Evolutionary conservation across 208 protist species (phyloP).

Genomic region (Crithidia expoeki): DNA sequence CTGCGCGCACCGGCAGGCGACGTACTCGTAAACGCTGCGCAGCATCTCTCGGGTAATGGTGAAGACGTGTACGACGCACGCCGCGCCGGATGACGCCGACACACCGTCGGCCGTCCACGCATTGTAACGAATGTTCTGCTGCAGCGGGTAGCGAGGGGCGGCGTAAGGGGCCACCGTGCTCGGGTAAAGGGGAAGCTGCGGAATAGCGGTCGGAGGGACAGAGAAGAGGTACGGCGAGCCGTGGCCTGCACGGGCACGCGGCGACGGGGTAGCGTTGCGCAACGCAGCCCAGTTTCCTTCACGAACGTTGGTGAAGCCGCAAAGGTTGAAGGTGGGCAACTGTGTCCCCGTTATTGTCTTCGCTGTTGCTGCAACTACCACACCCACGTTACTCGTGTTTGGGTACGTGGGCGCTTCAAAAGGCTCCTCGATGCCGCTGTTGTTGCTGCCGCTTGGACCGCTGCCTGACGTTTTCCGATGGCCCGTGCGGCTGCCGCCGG

Average conservation of each 20-base stretch:
- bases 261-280: not conserved
- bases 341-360: not conserved
- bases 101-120: slow-evolving; percentile 38
- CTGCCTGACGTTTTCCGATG: not conserved
- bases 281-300: slow-evolving; percentile 11
- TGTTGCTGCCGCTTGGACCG: not conserved
- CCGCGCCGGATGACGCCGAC: slow-evolving; percentile 26
- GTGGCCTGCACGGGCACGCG: not conserved
- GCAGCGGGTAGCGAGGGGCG: slow-evolving; percentile 15
- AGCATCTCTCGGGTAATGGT: slow-evolving; percentile 35
- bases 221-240: not conserved
- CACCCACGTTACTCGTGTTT: not conserved
- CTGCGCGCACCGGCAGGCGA: slow-evolving; percentile 28
- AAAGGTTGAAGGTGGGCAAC: slow-evolving; percentile 10
- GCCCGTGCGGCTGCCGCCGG: slow-evolving; percentile 9
- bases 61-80: slow-evolving; percentile 39
- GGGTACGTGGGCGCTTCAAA: not conserved
- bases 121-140: slow-evolving; percentile 33
- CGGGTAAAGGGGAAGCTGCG: slow-evolving; percentile 14
- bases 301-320: slow-evolving; percentile 8
- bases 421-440: not conserved
- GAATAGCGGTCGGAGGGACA: not conserved
- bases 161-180: slow-evolving; percentile 24
- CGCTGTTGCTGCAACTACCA: too few relatives aligned
- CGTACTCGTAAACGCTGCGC: slow-evolving; percentile 36